Conservation (phyloP, 148 eudicot genomes). For the Cornus florida region DNA sequence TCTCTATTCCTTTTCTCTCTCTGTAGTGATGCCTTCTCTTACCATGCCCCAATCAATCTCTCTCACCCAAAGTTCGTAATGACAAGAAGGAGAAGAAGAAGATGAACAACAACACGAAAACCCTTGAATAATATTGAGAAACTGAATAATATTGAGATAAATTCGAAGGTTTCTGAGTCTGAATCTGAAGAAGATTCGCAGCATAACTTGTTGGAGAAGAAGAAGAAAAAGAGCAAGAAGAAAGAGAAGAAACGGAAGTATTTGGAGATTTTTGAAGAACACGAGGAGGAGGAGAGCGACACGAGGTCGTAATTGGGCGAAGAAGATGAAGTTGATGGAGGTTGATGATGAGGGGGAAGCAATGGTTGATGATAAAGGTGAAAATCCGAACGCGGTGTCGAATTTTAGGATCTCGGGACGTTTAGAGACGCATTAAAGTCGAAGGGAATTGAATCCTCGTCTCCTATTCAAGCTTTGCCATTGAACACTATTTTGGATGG, state of each 20-base stretch:
- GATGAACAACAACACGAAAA: constrained; percentile 23
- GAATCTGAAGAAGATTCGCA: too few relatives aligned
- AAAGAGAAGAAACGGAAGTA: constrained; percentile 55
- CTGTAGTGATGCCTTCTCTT: constrained; percentile 37
- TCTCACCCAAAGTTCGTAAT: constrained; percentile 5
- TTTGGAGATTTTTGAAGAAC: constrained; percentile 34
- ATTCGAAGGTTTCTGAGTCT: too few relatives aligned
- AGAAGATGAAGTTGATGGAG: constrained; percentile 15
- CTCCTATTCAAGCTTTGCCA: constrained; percentile 92
- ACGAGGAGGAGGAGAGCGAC: constrained; percentile 33
- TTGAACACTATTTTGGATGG: constrained; percentile 66
- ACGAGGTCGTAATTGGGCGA: constrained; percentile 43
- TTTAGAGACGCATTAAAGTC: constrained; percentile 52
- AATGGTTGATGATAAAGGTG: constrained; percentile 14
- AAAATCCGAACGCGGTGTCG: constrained; percentile 54
- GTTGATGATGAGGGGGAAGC: constrained; percentile 20
- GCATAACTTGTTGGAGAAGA: too few relatives aligned
- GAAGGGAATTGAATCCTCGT: constrained; percentile 75
- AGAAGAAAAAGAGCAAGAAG: constrained; percentile 17
- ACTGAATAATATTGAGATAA: too few relatives aligned
- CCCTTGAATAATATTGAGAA: constrained; percentile 15
- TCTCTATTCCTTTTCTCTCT: too few relatives aligned
- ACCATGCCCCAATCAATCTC: constrained; percentile 22
- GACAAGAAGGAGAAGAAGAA: constrained; percentile 30
- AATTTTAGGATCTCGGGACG: constrained; percentile 69